Evolutionary conservation across 148 eudicot genomes (phyloP), one percentile per base, ranked within the genome.

Genomic region (Tetragonia tetragonoides): DNA sequence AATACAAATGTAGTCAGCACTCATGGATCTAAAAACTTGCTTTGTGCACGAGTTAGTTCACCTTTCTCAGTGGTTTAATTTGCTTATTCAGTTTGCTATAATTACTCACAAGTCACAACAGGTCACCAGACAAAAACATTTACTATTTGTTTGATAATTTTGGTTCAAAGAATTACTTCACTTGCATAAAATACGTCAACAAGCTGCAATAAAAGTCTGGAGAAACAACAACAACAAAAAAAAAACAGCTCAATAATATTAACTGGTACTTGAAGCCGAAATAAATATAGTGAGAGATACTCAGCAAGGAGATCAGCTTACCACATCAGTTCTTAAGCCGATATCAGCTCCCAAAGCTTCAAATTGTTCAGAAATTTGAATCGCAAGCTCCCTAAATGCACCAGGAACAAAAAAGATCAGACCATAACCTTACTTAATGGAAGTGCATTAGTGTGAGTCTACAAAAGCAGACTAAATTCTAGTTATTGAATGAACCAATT

Each of bases 351-450:
- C 97, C 82, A 95, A 81, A 72, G 99, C 99, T 85, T 89, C 91
- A 84, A 95, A 95, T 78, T 95, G 99, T 68, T 95, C 93, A 69
- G 97, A 87, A 82, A 95, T 95, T 75, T 95, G 99, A 81, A 95
- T 88, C 53, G 53, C 53, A 59, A 95, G 96, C 76, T 95, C 98
- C 79, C 97, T 92, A 80, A 23, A 76, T 64, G 57, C 68, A 79
- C 39, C 46, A 10, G 9, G 28, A 69, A 5, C 10, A 14, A 49
- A 49, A 49, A 49, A 49, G 53, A 49, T 49, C 14, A 49, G 53
- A 49, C 53, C 53, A 49, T 14, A 77, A 21, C 53, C 53, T 49
- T 14, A 49, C 53, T 7, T 9, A 49, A 8, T 49, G 9, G 53
- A 49, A 49, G 47, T 44, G 47, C 2, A 44, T 44, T 49, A 49